Percentiles rank a stretch among this genome's conserved stretches.
phyloP scores from a whole-genome alignment of 1,284 basidiomycete genomes.

The Malassezia caprae region DNA sequence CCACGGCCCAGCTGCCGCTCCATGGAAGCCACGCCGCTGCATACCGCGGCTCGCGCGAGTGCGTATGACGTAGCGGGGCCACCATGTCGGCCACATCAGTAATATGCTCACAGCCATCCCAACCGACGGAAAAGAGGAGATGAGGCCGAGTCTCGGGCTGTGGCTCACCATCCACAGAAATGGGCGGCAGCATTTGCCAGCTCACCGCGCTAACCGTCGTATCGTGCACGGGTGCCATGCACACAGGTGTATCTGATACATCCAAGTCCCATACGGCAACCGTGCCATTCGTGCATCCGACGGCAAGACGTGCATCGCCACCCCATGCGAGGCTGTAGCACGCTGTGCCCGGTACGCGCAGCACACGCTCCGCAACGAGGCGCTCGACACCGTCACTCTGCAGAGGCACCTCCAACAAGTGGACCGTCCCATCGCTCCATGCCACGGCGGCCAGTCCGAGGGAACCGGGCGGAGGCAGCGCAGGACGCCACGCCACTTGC shows the following conservation, averaged over 20 bases:
- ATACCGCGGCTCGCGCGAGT: constrained; percentile 15
- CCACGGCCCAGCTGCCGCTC: constrained; percentile 7
- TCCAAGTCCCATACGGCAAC: constrained; percentile 8
- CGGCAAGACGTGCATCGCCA: constrained; percentile 5
- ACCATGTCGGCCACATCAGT: constrained; percentile 1
- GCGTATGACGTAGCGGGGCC: constrained; percentile 4
- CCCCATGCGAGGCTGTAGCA: constrained; percentile 7
- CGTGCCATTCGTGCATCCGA: constrained; percentile 1
- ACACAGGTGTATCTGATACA: background rate
- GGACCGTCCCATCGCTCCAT: constrained; percentile 6
- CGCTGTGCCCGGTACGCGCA: background rate
- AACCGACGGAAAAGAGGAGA: constrained; percentile 10
- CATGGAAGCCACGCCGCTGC: constrained; percentile 12
- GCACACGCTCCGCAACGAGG: background rate
- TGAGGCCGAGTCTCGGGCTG: background rate
- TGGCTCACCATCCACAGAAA: background rate
- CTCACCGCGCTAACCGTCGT: constrained; percentile 9
- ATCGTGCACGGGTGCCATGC: constrained; percentile 12
- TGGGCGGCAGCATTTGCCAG: constrained; percentile 13
- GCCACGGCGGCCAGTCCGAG: constrained; percentile 3
- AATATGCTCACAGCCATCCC: constrained; percentile 10
- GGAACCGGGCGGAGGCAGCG: background rate
- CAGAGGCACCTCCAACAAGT: background rate
- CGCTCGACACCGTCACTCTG: background rate
- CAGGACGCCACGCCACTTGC: constrained; percentile 4